Conservation (phyloP, 768 basidiomycete species). For the Trametes meyenii region DNA sequence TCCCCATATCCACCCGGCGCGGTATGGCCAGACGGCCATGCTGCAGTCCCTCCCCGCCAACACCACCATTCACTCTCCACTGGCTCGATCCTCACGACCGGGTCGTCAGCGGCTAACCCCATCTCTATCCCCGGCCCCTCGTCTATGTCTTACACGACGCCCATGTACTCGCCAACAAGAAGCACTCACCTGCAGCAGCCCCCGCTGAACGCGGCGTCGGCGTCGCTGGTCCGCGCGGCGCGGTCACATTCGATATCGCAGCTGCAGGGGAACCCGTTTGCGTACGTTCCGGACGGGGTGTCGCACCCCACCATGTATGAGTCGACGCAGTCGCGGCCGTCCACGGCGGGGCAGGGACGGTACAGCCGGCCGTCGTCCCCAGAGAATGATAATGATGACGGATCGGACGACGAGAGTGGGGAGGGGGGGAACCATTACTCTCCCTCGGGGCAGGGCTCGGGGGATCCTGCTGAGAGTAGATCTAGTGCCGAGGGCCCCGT, state of each 20-base stretch:
- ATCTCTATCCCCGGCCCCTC: constrained; percentile 22
- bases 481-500: constrained; percentile 31
- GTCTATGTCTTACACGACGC: constrained; percentile 20
- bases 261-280: constrained; percentile 33
- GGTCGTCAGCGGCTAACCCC: constrained; percentile 18
- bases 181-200: constrained; percentile 32
- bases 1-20: constrained; percentile 10
- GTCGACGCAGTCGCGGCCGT: constrained; percentile 30
- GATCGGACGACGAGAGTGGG: constrained; percentile 32
- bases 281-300: constrained; percentile 30
- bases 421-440: constrained; percentile 23
- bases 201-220: constrained; percentile 25
- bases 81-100: constrained; percentile 20
- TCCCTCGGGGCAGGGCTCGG: constrained; percentile 7
- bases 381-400: constrained; percentile 39
- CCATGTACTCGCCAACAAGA: constrained; percentile 26
- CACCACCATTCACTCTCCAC: constrained; percentile 29
- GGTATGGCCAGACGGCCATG: constrained; percentile 23
- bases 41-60: constrained; percentile 14
- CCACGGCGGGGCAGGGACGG: constrained; percentile 29
- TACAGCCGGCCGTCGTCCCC: constrained; percentile 34
- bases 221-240: constrained; percentile 30
- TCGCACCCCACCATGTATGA: constrained; percentile 30
- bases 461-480: constrained; percentile 19
- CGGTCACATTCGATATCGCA: constrained; percentile 38